Evolutionary conservation across 1,139 yeast species (phyloP).

Genomic region (Debaryomyces coudertii): DNA sequence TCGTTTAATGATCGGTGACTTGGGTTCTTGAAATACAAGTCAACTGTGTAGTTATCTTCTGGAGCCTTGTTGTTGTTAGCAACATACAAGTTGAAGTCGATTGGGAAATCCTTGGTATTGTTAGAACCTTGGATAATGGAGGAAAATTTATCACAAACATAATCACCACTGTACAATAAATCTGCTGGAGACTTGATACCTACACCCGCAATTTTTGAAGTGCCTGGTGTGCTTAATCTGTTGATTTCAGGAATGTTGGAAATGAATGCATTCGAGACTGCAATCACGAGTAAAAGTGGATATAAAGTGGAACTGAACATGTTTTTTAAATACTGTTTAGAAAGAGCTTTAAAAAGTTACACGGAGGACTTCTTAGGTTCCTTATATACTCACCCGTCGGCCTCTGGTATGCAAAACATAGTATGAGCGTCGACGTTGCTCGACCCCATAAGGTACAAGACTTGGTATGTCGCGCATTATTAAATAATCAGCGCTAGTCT

Average conservation of each 20-base stretch:
- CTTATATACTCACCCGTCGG: slow-evolving; percentile 1
- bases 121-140: slow-evolving; percentile 20
- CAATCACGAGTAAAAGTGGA: slow-evolving; percentile 6
- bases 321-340: neutral
- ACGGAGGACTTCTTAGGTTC: neutral
- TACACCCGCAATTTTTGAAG: slow-evolving; percentile 9
- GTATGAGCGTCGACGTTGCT: slow-evolving; percentile 3
- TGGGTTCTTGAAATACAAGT: slow-evolving; percentile 23
- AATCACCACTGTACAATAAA: slow-evolving; percentile 19
- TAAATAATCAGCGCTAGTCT: neutral
- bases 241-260: slow-evolving; percentile 19
- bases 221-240: slow-evolving; percentile 6
- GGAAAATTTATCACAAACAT: slow-evolving; percentile 25
- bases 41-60: slow-evolving; percentile 22
- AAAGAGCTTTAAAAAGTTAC: neutral
- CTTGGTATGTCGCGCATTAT: slow-evolving; percentile 1
- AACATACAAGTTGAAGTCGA: slow-evolving; percentile 23
- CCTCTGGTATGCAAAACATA: slow-evolving; percentile 4
- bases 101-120: slow-evolving; percentile 20
- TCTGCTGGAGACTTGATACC: slow-evolving; percentile 18
- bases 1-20: slow-evolving; percentile 16
- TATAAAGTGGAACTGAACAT: slow-evolving; percentile 4
- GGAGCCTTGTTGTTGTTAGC: slow-evolving; percentile 16
- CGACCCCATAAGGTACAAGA: neutral
- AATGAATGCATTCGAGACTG: slow-evolving; percentile 8